Evolutionary conservation across 495 filamentous ascomycete species (phyloP), one percentile per base, ranked within the genome.

Genomic region (Immersiella caudata): DNA sequence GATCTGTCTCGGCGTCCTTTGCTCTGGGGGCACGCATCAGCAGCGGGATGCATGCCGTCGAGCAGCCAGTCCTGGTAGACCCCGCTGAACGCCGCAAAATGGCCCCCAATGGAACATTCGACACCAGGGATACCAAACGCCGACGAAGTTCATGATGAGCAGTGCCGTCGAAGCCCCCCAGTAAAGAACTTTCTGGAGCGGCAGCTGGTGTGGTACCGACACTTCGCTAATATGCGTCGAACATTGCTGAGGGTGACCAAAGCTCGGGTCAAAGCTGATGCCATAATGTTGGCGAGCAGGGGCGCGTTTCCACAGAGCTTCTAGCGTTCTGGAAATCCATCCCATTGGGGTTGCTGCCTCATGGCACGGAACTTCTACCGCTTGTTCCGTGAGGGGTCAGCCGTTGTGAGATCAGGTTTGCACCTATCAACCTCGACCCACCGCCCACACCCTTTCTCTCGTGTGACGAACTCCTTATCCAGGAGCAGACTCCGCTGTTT

Each of bases 131-230:
- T 40, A n/a, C 27, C 51, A 16, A 27, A 12, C 20, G 29, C 60
- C 20, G 60, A 33, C 40, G 12, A 27, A 58, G 59, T 21, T 22
- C 51, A 55, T 21, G 36, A 25, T 8, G 6, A 56, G 36, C 35
- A 25, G 46, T 55, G 24, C 68, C 60, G 68, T 67, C 59, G 65
- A 67, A 29, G 29, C 29, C 29, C 66, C 64, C 64, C 22, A 2
- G 22, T 55, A 65, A 67, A 49, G 60, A 74, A 70, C 66, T 70
- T 71, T 70, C 67, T 68, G 58, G 60, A 54, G 65, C n/a, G 33
- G n/a, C 56, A 68, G 72, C 70, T 70, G 71, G 67, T 58, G 60
- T n/a, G 33, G 65, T 66, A 67, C 55, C 51, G 61, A 51, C 35
- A 6, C 49, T 57, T 65, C 62, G 65, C 62, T 66, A 59, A 65